These are phyloP conservation scores for Globisporangium cystogenes DNA, from an alignment of 352 stramenopile genomes.

Conservation along the genomic window DNA sequence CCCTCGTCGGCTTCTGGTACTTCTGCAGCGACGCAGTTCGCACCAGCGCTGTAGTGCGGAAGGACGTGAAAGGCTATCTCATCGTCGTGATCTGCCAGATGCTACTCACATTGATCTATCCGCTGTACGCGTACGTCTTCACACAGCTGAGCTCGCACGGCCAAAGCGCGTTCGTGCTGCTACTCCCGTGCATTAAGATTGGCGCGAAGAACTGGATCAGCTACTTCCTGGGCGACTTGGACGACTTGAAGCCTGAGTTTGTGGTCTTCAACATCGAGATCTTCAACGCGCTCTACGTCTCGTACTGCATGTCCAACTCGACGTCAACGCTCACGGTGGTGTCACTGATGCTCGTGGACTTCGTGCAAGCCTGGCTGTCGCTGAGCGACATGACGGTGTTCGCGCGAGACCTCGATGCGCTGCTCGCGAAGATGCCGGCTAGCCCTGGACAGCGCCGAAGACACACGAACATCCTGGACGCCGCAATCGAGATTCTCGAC, in stretches of 20 bases:
- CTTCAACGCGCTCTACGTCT: conserved; percentile 44
- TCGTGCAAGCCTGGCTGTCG: conserved; percentile 25
- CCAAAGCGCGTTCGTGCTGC: conserved; percentile 17
- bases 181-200: conserved; percentile 28
- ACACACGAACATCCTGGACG: conserved; percentile 1
- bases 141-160: conserved; percentile 2
- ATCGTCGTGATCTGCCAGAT: conserved; percentile 8
- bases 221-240: conserved; percentile 2
- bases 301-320: conserved; percentile 28
- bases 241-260: conserved; percentile 32
- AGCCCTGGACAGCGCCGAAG: neutral
- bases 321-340: conserved; percentile 19
- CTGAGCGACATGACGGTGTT: conserved; percentile 22
- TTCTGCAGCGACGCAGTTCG: conserved; percentile 5
- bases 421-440: neutral
- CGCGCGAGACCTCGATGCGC: neutral
- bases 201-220: conserved; percentile 8
- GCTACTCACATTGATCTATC: conserved; percentile 18
- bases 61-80: neutral
- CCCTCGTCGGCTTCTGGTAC: conserved; percentile 4
- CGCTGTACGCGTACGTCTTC: conserved; percentile 27
- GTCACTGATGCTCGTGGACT: conserved; percentile 25
- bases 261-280: conserved; percentile 52
- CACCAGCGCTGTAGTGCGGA: conserved; percentile 6
- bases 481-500: conserved; percentile 3